Percentiles rank a stretch among this genome's conserved stretches.
Conservation (phyloP, 2,329 filamentous ascomycete species). For the Rutstroemia sydowiana region DNA sequence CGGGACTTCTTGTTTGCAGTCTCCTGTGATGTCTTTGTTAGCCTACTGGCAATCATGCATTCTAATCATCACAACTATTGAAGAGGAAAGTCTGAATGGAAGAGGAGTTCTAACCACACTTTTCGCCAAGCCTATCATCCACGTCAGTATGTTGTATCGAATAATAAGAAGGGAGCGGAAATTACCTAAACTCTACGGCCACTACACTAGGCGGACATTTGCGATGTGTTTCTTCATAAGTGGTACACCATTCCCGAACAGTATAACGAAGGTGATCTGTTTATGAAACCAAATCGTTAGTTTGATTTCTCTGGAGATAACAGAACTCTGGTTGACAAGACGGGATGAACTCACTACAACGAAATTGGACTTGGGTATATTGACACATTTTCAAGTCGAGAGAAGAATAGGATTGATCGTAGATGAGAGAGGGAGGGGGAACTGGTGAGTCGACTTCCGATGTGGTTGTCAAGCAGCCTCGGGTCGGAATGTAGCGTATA, state of each 20-base stretch:
- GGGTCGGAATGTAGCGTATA: constrained; percentile 1
- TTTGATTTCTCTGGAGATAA: neutral
- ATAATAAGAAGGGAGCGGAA: constrained; percentile 1
- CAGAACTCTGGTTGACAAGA: neutral
- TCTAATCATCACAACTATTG: too few relatives aligned
- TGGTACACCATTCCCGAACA: constrained; percentile 47
- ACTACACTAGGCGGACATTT: constrained; percentile 47
- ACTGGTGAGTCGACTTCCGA: too few relatives aligned
- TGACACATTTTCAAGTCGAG: constrained; percentile 42
- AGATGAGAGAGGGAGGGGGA: constrained; percentile 1
- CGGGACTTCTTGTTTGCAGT: neutral
- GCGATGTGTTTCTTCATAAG: constrained; percentile 43
- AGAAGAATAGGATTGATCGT: neutral
- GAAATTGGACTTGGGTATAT: constrained; percentile 51
- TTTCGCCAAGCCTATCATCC: constrained; percentile 23
- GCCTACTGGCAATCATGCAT: neutral
- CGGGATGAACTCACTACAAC: constrained; percentile 31
- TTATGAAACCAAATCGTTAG: neutral
- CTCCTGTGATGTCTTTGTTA: neutral
- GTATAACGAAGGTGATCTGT: constrained; percentile 44
- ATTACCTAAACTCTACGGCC: constrained; percentile 24
- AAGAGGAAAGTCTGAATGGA: neutral
- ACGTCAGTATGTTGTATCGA: constrained; percentile 12
- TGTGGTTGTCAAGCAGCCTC: constrained; percentile 1
- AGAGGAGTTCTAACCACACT: constrained; percentile 20